Percentiles rank a stretch among this genome's conserved stretches.
Evolutionary conservation across 352 stramenopile species (phyloP).

Genomic region (Thalassiosira hispida): DNA sequence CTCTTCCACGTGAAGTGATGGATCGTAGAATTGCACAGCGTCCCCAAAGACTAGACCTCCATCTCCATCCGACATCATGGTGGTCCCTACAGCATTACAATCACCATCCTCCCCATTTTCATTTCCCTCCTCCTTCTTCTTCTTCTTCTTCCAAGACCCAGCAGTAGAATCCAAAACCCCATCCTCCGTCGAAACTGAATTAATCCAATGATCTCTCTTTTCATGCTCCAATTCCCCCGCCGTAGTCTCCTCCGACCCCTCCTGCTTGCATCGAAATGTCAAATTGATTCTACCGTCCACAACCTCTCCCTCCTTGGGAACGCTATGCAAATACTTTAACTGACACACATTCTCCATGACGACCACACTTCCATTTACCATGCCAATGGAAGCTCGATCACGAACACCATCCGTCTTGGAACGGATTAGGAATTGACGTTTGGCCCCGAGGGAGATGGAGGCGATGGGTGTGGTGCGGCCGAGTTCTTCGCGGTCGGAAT

Average conservation of each 20-base stretch:
- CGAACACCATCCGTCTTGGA: conserved; percentile 56
- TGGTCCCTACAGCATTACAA: background rate
- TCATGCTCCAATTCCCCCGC: conserved; percentile 64
- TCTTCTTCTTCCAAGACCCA: conserved; percentile 29
- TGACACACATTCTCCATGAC: conserved; percentile 79
- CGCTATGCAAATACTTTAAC: conserved; percentile 64
- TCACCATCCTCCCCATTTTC: background rate
- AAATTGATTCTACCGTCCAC: conserved; percentile 69
- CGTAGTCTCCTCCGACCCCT: conserved; percentile 25
- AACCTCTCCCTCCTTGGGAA: conserved; percentile 58
- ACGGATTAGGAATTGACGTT: conserved; percentile 61
- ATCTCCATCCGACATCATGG: background rate
- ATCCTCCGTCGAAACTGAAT: conserved; percentile 26
- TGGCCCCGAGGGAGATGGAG: conserved; percentile 61
- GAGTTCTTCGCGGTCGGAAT: conserved; percentile 76
- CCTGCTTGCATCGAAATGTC: conserved; percentile 72
- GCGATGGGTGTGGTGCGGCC: conserved; percentile 69
- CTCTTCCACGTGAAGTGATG: conserved; percentile 8
- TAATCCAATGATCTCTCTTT: conserved; percentile 64
- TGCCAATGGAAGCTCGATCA: conserved; percentile 52
- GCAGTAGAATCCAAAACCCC: conserved; percentile 47
- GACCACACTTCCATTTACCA: conserved; percentile 56
- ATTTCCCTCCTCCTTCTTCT: background rate
- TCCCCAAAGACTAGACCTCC: conserved; percentile 52
- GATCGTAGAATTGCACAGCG: conserved; percentile 27